Evolutionary conservation across 208 protist genomes (phyloP).

Genomic region (Angomonas deanei): DNA sequence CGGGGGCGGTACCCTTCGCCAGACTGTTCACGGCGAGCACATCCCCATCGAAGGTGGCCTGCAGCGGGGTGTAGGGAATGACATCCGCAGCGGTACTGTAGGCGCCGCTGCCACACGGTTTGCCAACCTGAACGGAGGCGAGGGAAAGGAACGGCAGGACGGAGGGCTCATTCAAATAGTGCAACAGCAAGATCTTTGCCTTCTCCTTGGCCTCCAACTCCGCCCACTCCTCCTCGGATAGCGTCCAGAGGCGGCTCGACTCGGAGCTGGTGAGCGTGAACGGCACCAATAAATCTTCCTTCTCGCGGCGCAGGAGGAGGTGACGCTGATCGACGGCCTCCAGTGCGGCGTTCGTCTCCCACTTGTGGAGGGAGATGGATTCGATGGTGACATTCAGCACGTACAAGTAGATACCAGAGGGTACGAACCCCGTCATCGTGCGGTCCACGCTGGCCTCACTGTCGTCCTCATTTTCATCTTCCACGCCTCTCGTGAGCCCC

Average conservation of each 20-base stretch:
- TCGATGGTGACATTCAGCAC: conserved; percentile 46
- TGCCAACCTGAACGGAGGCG: conserved; percentile 39
- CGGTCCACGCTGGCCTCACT: background rate
- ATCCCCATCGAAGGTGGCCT: conserved; percentile 17
- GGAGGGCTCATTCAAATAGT: conserved; percentile 25
- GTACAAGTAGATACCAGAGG: conserved; percentile 45
- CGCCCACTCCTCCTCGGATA: conserved; percentile 1
- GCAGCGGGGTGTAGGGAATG: conserved; percentile 21
- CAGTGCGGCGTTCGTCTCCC: conserved; percentile 21
- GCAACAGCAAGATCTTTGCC: conserved; percentile 26
- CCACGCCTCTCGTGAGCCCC: background rate
- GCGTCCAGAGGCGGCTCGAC: background rate
- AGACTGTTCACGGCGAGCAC: conserved; percentile 1
- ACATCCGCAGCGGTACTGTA: conserved; percentile 12
- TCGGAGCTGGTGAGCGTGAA: conserved; percentile 15
- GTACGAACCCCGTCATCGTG: conserved; percentile 19
- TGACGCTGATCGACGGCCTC: conserved; percentile 17
- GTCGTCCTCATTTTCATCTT: conserved; percentile 12
- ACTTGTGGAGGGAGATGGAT: conserved; percentile 33
- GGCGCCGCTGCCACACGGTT: conserved; percentile 11
- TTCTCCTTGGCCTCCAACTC: background rate
- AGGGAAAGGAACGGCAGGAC: conserved; percentile 47
- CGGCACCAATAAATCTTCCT: conserved; percentile 39
- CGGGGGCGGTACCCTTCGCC: conserved; percentile 6
- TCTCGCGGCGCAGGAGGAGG: conserved; percentile 44